phyloP scores from a whole-genome alignment of 2,329 filamentous ascomycete species.

The Cladorrhinum sp. region DNA sequence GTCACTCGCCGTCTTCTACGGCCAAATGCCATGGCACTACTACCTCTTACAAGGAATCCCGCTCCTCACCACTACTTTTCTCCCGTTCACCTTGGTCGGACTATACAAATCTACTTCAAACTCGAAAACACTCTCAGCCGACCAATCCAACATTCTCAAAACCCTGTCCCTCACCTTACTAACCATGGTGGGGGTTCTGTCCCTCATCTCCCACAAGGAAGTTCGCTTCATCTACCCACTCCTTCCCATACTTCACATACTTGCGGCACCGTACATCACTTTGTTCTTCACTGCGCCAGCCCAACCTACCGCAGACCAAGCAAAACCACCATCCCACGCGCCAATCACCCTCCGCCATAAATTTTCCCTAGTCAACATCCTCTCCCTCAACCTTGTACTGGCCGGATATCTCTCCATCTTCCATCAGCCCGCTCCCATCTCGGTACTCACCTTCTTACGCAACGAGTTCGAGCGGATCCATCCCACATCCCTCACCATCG shows the following conservation, averaged over 20 bases:
- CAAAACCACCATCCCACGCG: slow-evolving; percentile 29
- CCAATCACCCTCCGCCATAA: slow-evolving; percentile 46
- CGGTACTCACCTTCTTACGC: slow-evolving; percentile 74
- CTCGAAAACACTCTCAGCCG: slow-evolving; percentile 33
- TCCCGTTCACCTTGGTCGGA: slow-evolving; percentile 71
- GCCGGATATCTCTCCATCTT: slow-evolving; percentile 70
- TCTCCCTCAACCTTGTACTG: slow-evolving; percentile 67
- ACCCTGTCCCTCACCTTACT: slow-evolving; percentile 58
- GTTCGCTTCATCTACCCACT: slow-evolving; percentile 95
- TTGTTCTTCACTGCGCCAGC: slow-evolving; percentile 58
- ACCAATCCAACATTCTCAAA: slow-evolving; percentile 44
- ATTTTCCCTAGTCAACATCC: slow-evolving; percentile 52
- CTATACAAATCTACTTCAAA: slow-evolving; percentile 51
- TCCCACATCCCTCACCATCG: slow-evolving; percentile 36
- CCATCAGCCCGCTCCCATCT: slow-evolving; percentile 78
- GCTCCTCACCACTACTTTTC: slow-evolving; percentile 75
- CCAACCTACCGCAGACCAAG: slow-evolving; percentile 29
- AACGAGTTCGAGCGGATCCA: slow-evolving; percentile 63
- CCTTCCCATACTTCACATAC: slow-evolving; percentile 77
- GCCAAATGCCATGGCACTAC: slow-evolving; percentile 86
- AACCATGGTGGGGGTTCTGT: slow-evolving; percentile 62
- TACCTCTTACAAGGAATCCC: slow-evolving; percentile 89
- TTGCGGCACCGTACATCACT: slow-evolving; percentile 66
- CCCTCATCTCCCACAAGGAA: slow-evolving; percentile 89
- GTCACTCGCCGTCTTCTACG: slow-evolving; percentile 88